These are phyloP conservation scores for Pseudisothecium myosuroides DNA, from an alignment of 225 moss, liverwort and hornwort species.

Conservation along the genomic window DNA sequence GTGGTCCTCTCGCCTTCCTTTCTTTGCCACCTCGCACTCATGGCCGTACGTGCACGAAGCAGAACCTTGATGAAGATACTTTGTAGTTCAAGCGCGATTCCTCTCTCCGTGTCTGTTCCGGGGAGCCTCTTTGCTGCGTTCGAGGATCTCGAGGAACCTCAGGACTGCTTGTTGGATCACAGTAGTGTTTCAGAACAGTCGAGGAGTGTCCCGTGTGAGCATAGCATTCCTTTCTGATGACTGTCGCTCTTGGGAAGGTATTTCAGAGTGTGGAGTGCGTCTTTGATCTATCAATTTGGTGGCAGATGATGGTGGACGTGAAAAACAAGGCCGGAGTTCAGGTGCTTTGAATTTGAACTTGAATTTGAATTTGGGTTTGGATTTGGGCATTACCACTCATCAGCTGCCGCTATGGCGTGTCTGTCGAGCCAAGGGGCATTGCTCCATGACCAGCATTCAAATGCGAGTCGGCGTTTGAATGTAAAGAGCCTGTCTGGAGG, in stretches of 20 bases:
- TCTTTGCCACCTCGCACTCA: background rate
- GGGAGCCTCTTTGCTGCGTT: background rate
- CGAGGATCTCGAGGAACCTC: background rate
- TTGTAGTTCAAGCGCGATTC: background rate
- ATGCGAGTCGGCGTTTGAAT: background rate
- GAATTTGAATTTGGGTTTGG: too few species aligned
- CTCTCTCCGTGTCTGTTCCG: background rate
- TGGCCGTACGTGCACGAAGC: background rate
- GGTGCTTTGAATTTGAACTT: background rate
- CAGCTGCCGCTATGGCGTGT: background rate
- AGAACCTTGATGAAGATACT: too few species aligned
- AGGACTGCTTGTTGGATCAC: background rate
- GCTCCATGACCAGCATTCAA: background rate
- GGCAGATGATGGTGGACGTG: background rate
- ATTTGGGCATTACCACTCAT: background rate
- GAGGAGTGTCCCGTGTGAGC: background rate
- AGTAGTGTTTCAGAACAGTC: background rate
- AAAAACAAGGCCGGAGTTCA: background rate
- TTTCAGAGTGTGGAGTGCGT: background rate
- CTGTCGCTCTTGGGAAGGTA: background rate
- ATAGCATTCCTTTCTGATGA: background rate
- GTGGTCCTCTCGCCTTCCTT: background rate
- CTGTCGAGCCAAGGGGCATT: background rate
- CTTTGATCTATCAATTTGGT: background rate
- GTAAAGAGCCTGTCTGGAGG: background rate